These are phyloP conservation scores for Rhynchosporium secalis DNA, from an alignment of 2,329 filamentous ascomycete species.

Conservation along the genomic window DNA sequence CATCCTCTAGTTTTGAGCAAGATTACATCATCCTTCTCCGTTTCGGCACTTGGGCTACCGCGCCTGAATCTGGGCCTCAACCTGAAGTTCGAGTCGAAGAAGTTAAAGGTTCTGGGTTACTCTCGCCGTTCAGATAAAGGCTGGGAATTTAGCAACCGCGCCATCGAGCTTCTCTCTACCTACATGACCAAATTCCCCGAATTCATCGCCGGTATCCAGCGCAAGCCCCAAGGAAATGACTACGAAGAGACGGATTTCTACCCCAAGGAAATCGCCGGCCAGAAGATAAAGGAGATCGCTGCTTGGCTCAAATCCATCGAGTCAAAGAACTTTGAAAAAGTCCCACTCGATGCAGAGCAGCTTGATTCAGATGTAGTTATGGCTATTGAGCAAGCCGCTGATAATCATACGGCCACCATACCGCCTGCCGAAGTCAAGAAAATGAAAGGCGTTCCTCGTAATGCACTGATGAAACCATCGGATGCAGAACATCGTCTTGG, in stretches of 20 bases:
- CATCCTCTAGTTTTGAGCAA: constrained; percentile 90
- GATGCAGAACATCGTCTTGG: constrained; percentile 93
- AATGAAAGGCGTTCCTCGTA: constrained; percentile 78
- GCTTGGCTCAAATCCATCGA: constrained; percentile 91
- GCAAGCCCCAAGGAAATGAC: constrained; percentile 81
- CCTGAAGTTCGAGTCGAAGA: constrained; percentile 93
- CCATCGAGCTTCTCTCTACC: constrained; percentile 74
- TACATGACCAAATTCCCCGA: constrained; percentile 96
- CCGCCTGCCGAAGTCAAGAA: constrained; percentile 62
- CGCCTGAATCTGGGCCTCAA: constrained; percentile 92
- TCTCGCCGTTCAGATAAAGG: constrained; percentile 82
- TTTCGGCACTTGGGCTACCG: constrained; percentile 71
- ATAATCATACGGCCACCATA: constrained; percentile 56
- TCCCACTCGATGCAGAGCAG: constrained; percentile 95
- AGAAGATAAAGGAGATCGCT: constrained; percentile 89
- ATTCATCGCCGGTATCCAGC: constrained; percentile 86
- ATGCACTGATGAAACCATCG: constrained; percentile 85
- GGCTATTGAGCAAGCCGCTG: constrained; percentile 74
- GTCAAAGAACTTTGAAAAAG: constrained; percentile 87
- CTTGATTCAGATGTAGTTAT: constrained; percentile 88
- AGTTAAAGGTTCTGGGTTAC: constrained; percentile 93
- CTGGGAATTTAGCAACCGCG: constrained; percentile 93
- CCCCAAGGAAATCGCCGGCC: constrained; percentile 67
- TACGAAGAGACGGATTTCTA: constrained; percentile 87
- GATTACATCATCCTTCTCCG: constrained; percentile 90